Conservation (phyloP, 371 early-diverging fungal genomes). For the Chytridium lagenaria region DNA sequence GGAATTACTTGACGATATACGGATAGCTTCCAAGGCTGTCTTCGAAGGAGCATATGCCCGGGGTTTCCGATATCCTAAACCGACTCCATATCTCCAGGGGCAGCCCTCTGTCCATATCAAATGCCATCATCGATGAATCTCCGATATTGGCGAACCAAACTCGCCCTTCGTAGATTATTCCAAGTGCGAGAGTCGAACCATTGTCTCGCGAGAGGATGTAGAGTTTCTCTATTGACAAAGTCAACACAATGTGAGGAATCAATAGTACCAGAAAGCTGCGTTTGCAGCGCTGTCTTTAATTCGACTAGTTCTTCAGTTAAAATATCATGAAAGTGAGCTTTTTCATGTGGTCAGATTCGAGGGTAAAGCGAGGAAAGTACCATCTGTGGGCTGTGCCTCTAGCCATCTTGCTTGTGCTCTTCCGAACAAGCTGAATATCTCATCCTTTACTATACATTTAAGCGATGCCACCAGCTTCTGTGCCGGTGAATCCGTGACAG, state of each 20-base stretch:
- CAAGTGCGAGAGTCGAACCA: constrained; percentile 29
- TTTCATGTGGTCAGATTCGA: neutral
- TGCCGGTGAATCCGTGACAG: neutral
- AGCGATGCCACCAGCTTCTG: neutral
- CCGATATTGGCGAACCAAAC: constrained; percentile 28
- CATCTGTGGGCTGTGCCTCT: neutral
- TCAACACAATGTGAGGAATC: neutral
- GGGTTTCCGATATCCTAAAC: neutral
- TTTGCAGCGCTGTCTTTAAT: neutral
- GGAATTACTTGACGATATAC: constrained; percentile 6
- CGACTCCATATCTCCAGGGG: constrained; percentile 29
- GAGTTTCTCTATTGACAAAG: neutral
- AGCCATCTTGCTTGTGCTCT: neutral
- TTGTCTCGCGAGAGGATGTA: constrained; percentile 26
- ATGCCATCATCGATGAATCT: constrained; percentile 29
- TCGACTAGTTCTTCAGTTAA: neutral
- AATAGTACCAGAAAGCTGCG: neutral
- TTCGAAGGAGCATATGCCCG: constrained; percentile 16
- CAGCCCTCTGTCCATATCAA: constrained; percentile 21
- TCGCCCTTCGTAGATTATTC: neutral
- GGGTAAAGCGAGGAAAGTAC: too few relatives aligned
- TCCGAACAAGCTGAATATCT: neutral
- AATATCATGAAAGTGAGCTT: neutral
- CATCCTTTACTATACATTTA: neutral
- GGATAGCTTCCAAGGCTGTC: constrained; percentile 9